phyloP scores from a whole-genome alignment of 257 asterid species.

The Gentiana straminea region DNA sequence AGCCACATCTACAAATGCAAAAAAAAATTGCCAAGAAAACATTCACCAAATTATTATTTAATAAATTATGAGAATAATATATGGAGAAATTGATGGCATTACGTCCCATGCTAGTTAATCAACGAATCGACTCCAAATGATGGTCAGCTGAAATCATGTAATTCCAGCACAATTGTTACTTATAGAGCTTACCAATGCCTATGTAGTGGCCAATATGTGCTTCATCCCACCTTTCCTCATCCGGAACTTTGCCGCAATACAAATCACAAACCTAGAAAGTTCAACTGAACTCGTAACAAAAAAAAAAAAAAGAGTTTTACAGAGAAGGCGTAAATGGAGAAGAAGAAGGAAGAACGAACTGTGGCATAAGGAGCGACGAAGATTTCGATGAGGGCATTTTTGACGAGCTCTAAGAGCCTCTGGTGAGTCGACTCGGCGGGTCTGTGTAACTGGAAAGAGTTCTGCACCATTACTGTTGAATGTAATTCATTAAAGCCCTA shows the following conservation, averaged over 20 bases:
- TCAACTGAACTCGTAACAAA: not conserved
- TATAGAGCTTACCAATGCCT: constrained; percentile 55
- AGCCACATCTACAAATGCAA: constrained; percentile 53
- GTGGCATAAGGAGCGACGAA: constrained; percentile 89
- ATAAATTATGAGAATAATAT: too few relatives aligned
- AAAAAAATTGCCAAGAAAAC: constrained; percentile 2
- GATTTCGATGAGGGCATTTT: constrained; percentile 66
- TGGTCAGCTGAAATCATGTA: too few relatives aligned
- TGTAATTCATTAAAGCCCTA: not conserved
- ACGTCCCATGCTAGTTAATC: too few relatives aligned
- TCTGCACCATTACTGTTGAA: constrained; percentile 20
- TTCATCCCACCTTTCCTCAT: constrained; percentile 80
- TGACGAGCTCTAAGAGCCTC: constrained; percentile 72
- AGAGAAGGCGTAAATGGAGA: not conserved
- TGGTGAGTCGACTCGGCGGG: constrained; percentile 53
- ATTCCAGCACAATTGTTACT: too few relatives aligned
- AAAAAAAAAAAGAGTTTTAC: not conserved
- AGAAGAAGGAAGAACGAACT: constrained; percentile 19
- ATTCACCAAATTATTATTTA: too few relatives aligned
- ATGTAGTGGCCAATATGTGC: constrained; percentile 96
- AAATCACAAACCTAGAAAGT: constrained; percentile 62
- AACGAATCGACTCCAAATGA: too few relatives aligned
- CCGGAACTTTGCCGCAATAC: constrained; percentile 77
- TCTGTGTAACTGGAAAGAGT: constrained; percentile 35
- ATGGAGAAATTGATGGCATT: not conserved